phyloP scores from a whole-genome alignment of 495 filamentous ascomycete species.

The Podospora appendiculata region DNA sequence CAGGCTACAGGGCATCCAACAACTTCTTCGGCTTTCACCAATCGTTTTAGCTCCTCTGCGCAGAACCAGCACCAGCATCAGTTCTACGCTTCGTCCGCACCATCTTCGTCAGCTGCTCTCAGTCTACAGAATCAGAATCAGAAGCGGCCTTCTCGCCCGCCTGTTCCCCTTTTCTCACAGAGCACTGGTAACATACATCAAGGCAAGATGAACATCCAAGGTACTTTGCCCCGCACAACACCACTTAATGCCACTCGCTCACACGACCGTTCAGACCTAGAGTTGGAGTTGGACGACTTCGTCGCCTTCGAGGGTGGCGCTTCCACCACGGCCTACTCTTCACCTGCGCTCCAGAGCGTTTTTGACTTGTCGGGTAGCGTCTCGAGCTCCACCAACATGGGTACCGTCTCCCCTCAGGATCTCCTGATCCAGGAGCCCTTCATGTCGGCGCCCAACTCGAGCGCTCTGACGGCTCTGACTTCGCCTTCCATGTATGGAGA shows the following conservation, averaged over 20 bases:
- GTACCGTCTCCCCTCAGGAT: conserved; percentile 82
- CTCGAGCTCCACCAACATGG: conserved; percentile 41
- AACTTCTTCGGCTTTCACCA: conserved; percentile 49
- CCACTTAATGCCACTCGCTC: conserved; percentile 13
- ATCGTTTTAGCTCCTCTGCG: conserved; percentile 44
- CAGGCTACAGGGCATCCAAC: conserved; percentile 50
- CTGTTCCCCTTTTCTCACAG: conserved; percentile 46
- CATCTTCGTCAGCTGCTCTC: conserved; percentile 36
- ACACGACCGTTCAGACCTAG: conserved; percentile 29
- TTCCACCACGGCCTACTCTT: conserved; percentile 40
- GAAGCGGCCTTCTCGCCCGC: conserved; percentile 38
- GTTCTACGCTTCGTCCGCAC: conserved; percentile 48
- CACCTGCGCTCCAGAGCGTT: conserved; percentile 39
- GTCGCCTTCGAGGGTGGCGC: conserved; percentile 44
- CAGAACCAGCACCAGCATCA: conserved; percentile 31
- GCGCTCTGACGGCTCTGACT: conserved; percentile 76
- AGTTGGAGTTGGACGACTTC: conserved; percentile 45
- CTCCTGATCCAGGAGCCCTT: conserved; percentile 57
- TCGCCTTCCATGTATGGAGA: conserved; percentile 71
- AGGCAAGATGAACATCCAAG: conserved; percentile 42
- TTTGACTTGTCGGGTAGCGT: conserved; percentile 37
- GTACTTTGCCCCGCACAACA: conserved; percentile 16
- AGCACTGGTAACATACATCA: conserved; percentile 34
- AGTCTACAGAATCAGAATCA: conserved; percentile 27
- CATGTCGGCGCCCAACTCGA: conserved; percentile 72